phyloP scores from a whole-genome alignment of 345 rosid genomes.

The Turritis glabra region DNA sequence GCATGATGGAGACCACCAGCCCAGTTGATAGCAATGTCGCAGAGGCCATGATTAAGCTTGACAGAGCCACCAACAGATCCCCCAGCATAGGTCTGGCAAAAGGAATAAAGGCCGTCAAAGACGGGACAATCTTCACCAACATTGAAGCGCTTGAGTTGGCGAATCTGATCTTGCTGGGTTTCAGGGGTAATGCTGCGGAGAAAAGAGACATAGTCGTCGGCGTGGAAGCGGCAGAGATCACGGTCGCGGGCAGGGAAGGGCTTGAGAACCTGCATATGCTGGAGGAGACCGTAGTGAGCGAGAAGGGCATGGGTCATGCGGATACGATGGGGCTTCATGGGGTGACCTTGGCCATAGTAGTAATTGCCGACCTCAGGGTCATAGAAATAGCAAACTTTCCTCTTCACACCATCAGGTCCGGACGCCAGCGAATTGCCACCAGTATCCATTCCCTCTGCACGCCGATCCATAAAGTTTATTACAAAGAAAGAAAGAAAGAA shows the following conservation, averaged over 20 bases:
- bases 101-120: conserved; percentile 70
- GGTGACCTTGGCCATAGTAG: conserved; percentile 64
- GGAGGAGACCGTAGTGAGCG: conserved; percentile 67
- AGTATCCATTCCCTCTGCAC: conserved; percentile 47
- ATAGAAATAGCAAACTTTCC: conserved; percentile 65
- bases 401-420: conserved; percentile 66
- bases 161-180: conserved; percentile 69
- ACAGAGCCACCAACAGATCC: conserved; percentile 75
- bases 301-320: conserved; percentile 59
- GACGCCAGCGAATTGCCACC: conserved; percentile 62
- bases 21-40: conserved; percentile 70
- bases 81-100: conserved; percentile 76
- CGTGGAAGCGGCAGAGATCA: conserved; percentile 75
- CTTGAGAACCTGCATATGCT: conserved; percentile 64
- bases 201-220: conserved; percentile 64
- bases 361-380: conserved; percentile 80
- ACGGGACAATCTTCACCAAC: conserved; percentile 81
- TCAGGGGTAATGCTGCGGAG: conserved; percentile 69
- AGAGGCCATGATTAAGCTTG: conserved; percentile 58
- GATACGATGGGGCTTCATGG: conserved; percentile 71
- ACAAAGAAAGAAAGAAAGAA: neutral
- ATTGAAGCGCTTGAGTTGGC: conserved; percentile 70
- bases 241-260: conserved; percentile 71
- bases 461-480: neutral
- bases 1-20: conserved; percentile 80